Conservation (phyloP, 1,139 yeast genomes). For the Dujonia santamariae region DNA sequence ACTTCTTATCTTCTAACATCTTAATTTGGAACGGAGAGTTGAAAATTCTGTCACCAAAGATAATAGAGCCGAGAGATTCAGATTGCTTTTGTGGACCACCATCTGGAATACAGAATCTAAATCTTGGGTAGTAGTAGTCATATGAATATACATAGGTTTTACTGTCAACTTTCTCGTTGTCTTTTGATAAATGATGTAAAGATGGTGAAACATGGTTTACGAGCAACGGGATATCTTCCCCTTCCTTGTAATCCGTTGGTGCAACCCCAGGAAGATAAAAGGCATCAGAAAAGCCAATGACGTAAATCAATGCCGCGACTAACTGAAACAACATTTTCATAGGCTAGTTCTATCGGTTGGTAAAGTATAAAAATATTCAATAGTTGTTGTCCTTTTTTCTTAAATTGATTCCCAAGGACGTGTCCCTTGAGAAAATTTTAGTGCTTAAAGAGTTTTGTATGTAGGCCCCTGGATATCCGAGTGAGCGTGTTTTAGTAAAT, state of each 20-base stretch:
- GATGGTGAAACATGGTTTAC: constrained; percentile 92
- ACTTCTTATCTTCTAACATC: constrained; percentile 70
- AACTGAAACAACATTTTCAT: constrained; percentile 1
- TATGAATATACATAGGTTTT: constrained; percentile 66
- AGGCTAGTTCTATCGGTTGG: too few relatives aligned
- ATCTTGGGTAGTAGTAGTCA: constrained; percentile 81
- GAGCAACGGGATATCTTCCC: constrained; percentile 68
- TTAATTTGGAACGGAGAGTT: constrained; percentile 82
- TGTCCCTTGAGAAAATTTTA: too few relatives aligned
- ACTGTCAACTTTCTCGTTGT: constrained; percentile 24
- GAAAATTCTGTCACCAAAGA: constrained; percentile 94
- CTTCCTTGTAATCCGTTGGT: constrained; percentile 78
- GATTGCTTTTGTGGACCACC: constrained; percentile 72
- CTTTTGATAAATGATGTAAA: constrained; percentile 40
- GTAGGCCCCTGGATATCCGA: too few relatives aligned
- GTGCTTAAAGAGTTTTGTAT: too few relatives aligned
- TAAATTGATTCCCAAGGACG: too few relatives aligned
- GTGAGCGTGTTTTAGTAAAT: too few relatives aligned
- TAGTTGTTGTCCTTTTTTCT: too few relatives aligned
- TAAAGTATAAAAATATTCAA: too few relatives aligned
- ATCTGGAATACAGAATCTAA: constrained; percentile 79
- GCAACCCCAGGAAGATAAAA: constrained; percentile 95
- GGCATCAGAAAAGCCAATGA: constrained; percentile 29
- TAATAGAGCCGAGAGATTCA: constrained; percentile 87
- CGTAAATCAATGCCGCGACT: background rate